phyloP scores from a whole-genome alignment of 108 stramenopile genomes.

The Nitzschia sp. region DNA sequence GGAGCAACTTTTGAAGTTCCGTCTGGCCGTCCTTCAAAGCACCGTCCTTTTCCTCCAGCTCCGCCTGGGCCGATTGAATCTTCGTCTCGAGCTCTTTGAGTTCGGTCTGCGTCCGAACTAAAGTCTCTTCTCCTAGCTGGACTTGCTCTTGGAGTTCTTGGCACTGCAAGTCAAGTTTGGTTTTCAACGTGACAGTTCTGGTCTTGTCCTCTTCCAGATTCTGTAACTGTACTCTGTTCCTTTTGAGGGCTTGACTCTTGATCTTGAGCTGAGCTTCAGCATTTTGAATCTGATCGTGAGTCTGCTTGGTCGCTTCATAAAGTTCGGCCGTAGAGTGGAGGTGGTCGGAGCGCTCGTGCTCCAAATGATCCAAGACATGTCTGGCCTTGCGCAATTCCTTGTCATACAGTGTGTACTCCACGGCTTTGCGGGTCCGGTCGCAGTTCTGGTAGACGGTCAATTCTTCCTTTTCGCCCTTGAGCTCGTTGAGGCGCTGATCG shows the following conservation, averaged over 20 bases:
- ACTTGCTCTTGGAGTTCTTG: slow-evolving; percentile 69
- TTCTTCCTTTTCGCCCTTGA: slow-evolving; percentile 97
- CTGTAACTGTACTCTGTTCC: slow-evolving; percentile 52
- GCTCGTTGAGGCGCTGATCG: slow-evolving; percentile 87
- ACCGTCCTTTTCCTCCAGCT: slow-evolving; percentile 65
- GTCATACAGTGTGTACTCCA: slow-evolving; percentile 96
- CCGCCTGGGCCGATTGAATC: slow-evolving; percentile 46
- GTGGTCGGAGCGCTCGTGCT: slow-evolving; percentile 68
- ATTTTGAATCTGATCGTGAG: slow-evolving; percentile 68
- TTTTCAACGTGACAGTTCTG: slow-evolving; percentile 51
- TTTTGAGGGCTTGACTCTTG: slow-evolving; percentile 45
- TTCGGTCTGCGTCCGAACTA: slow-evolving; percentile 57
- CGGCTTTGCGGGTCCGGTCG: slow-evolving; percentile 90
- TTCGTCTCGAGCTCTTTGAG: slow-evolving; percentile 54
- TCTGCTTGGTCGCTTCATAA: slow-evolving; percentile 61
- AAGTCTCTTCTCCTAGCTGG: slow-evolving; percentile 48
- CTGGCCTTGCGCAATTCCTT: slow-evolving; percentile 88
- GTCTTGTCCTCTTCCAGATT: slow-evolving; percentile 71
- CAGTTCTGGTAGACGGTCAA: slow-evolving; percentile 87
- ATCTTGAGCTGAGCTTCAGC: slow-evolving; percentile 61
- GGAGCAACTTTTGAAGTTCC: slow-evolving; percentile 43
- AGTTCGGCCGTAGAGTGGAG: slow-evolving; percentile 47
- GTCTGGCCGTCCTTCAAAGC: slow-evolving; percentile 59
- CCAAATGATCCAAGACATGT: slow-evolving; percentile 74
- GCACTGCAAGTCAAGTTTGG: slow-evolving; percentile 67